phyloP scores from a whole-genome alignment of 441 rosid genomes.

The Populus trichocarpa region DNA sequence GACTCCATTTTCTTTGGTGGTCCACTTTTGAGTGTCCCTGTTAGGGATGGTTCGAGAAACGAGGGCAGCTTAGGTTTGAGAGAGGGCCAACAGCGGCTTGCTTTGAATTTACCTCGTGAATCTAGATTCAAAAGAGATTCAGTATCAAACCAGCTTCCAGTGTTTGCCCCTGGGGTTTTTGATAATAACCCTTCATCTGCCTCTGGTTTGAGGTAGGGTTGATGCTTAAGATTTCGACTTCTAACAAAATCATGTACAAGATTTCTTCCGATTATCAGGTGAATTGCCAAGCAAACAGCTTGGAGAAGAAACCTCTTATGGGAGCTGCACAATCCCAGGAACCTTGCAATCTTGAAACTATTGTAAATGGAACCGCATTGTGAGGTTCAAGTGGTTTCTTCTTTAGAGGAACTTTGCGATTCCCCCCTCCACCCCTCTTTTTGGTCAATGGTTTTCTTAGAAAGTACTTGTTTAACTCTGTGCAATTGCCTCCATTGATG shows the following conservation, averaged over 20 bases:
- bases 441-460: background rate
- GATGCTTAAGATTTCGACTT: slow-evolving; percentile 3
- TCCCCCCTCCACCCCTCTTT: background rate
- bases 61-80: slow-evolving; percentile 41
- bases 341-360: slow-evolving; percentile 13
- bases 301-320: slow-evolving; percentile 20
- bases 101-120: slow-evolving; percentile 37
- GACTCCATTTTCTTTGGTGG: slow-evolving; percentile 69
- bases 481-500: slow-evolving; percentile 1
- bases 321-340: slow-evolving; percentile 22
- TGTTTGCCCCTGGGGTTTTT: slow-evolving; percentile 71
- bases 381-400: slow-evolving; percentile 29
- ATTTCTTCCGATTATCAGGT: background rate
- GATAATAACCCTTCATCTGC: slow-evolving; percentile 40
- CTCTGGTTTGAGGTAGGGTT: slow-evolving; percentile 42
- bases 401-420: background rate
- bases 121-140: slow-evolving; percentile 75
- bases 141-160: slow-evolving; percentile 79
- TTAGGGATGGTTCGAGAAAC: slow-evolving; percentile 48
- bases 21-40: slow-evolving; percentile 50
- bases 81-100: slow-evolving; percentile 48
- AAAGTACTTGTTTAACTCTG: slow-evolving; percentile 1
- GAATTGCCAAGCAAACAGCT: background rate
- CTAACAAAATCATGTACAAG: background rate
- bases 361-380: slow-evolving; percentile 15